phyloP scores from a whole-genome alignment of 2,329 filamentous ascomycete species.

The Drechmeria coniospora region DNA sequence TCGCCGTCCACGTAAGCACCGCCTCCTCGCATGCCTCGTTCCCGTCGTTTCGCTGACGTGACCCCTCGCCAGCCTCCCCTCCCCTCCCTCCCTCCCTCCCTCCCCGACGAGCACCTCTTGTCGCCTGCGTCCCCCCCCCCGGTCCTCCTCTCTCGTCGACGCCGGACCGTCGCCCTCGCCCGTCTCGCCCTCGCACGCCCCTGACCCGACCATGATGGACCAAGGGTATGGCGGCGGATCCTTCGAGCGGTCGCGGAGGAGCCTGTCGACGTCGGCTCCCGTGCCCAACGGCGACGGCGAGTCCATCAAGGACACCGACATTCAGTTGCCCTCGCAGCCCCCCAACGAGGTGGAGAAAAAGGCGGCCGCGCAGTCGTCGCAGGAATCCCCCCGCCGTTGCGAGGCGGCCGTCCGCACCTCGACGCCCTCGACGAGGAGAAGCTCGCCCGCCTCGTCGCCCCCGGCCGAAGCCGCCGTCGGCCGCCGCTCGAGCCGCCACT shows the following conservation, averaged over 20 bases:
- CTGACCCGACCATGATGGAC: conserved; percentile 14
- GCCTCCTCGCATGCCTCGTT: no score
- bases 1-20: no score
- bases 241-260: conserved; percentile 19
- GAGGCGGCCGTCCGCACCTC: conserved; percentile 14
- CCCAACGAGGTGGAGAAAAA: conserved; percentile 18
- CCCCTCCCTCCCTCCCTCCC: not conserved
- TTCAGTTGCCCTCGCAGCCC: conserved; percentile 18
- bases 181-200: no score
- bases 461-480: conserved; percentile 8
- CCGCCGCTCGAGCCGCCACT: conserved; percentile 7
- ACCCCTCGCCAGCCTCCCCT: not conserved
- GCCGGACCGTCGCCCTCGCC: no score
- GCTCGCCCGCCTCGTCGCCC: conserved; percentile 18
- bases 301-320: conserved; percentile 25
- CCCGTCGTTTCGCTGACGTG: no score
- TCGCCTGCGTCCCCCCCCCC: not conserved
- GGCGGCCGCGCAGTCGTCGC: conserved; percentile 18
- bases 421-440: conserved; percentile 4
- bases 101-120: not conserved
- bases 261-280: conserved; percentile 23
- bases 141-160: not conserved
- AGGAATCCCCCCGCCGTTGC: conserved; percentile 22
- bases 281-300: conserved; percentile 28
- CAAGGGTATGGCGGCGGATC: conserved; percentile 27